Evolutionary conservation across 2,329 filamentous ascomycete genomes (phyloP).

Genomic region (Hypoxylon sp.): DNA sequence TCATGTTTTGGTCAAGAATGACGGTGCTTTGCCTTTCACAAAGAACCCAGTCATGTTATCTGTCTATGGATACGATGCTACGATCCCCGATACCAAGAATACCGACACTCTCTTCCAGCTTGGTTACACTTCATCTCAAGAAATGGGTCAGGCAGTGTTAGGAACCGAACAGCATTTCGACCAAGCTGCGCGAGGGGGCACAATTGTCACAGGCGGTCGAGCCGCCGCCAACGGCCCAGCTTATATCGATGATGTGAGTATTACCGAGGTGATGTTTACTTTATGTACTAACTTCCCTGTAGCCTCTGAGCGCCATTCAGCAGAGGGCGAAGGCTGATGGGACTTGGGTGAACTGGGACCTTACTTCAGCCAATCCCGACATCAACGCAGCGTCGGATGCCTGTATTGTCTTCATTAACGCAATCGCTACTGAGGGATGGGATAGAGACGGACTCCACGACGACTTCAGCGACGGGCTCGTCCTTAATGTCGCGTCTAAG

Average conservation of each 20-base stretch:
- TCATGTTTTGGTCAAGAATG: conserved; percentile 84
- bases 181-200: conserved; percentile 63
- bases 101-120: conserved; percentile 59
- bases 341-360: conserved; percentile 70
- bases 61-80: conserved; percentile 74
- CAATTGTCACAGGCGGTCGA: conserved; percentile 64
- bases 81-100: conserved; percentile 60
- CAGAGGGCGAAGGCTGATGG: conserved; percentile 63
- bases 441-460: conserved; percentile 75
- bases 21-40: conserved; percentile 70
- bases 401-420: conserved; percentile 74
- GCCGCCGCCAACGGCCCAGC: conserved; percentile 63
- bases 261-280: not conserved
- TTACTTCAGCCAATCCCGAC: conserved; percentile 57
- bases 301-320: conserved; percentile 69
- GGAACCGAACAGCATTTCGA: conserved; percentile 59
- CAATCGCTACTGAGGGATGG: conserved; percentile 82
- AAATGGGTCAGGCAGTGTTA: conserved; percentile 59
- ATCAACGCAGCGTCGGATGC: conserved; percentile 66
- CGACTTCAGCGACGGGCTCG: conserved; percentile 71
- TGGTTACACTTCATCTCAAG: conserved; percentile 60
- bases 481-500: conserved; percentile 68
- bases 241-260: conserved; percentile 61
- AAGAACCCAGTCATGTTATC: conserved; percentile 67
- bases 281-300: conserved; percentile 48